Percentiles rank a stretch among this genome's conserved stretches.
These are phyloP conservation scores for Pseudogymnoascus sp. DNA, from an alignment of 2,329 filamentous ascomycete genomes.

Conservation along the genomic window DNA sequence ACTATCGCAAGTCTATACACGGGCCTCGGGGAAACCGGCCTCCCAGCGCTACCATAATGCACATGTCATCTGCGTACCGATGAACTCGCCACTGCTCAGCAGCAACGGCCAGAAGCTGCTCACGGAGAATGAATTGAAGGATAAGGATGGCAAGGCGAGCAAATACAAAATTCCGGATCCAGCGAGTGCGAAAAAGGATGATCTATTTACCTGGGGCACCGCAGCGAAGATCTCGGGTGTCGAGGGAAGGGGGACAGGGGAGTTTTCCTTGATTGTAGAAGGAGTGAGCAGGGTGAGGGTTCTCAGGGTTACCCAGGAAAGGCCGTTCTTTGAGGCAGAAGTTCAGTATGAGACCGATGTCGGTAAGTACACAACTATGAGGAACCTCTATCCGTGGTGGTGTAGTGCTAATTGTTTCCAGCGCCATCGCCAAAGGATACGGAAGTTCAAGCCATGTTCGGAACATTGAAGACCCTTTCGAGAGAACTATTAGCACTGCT, in stretches of 20 bases:
- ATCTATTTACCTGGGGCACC: constrained; percentile 79
- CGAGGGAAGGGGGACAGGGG: constrained; percentile 66
- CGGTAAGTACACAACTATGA: constrained; percentile 39
- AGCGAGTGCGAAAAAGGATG: constrained; percentile 56
- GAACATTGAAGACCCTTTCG: constrained; percentile 74
- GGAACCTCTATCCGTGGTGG: constrained; percentile 12
- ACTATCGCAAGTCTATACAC: constrained; percentile 77
- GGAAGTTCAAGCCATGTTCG: constrained; percentile 65
- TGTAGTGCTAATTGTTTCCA: constrained; percentile 20
- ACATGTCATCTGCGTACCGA: constrained; percentile 80
- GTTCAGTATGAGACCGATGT: constrained; percentile 67
- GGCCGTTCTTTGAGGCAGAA: constrained; percentile 80
- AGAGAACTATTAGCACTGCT: constrained; percentile 81
- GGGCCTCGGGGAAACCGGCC: constrained; percentile 61
- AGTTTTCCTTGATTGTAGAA: constrained; percentile 81
- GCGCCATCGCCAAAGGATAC: constrained; percentile 46
- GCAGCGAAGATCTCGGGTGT: constrained; percentile 73
- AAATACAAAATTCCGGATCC: constrained; percentile 30
- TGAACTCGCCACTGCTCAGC: constrained; percentile 69
- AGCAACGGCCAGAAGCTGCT: constrained; percentile 71
- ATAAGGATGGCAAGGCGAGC: constrained; percentile 13
- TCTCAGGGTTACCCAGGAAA: constrained; percentile 67
- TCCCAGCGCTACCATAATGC: constrained; percentile 60
- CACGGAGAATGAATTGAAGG: constrained; percentile 51
- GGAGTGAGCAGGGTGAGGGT: constrained; percentile 72